A percentile compares a stretch with the other conserved stretches of the same genome.
Conservation (phyloP, 169 alveolate species). For the Plasmodium vivax region DNA sequence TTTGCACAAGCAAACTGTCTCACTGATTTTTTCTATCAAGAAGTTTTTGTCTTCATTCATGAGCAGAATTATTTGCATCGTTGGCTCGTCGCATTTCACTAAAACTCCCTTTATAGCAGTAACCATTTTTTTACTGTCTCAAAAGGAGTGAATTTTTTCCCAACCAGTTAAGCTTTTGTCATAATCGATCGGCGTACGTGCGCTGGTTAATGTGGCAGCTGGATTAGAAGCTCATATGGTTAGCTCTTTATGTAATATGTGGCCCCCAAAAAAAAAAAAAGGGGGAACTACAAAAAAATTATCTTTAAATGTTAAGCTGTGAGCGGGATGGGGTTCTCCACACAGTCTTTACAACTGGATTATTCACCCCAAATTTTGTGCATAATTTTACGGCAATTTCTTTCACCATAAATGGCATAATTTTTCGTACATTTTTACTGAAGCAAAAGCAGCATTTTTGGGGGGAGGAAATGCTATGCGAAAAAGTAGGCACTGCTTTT, state of each 20-base stretch:
- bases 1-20: constrained; percentile 84
- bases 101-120: constrained; percentile 76
- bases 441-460: neutral
- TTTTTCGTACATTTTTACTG: neutral
- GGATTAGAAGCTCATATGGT: neutral
- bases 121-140: constrained; percentile 25
- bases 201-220: neutral
- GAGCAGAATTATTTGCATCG: constrained; percentile 84
- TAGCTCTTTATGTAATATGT: neutral
- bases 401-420: neutral
- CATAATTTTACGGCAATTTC: neutral
- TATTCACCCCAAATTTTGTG: neutral
- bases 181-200: neutral
- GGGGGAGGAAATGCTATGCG: neutral
- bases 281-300: neutral
- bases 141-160: neutral
- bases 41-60: constrained; percentile 83
- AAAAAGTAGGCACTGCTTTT: neutral
- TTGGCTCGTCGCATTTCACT: constrained; percentile 83
- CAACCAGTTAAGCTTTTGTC: constrained; percentile 1
- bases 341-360: neutral
- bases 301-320: neutral
- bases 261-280: neutral
- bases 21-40: constrained; percentile 85
- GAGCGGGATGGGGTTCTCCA: neutral